Evolutionary conservation across 306 rosid genomes (phyloP), one percentile per base, ranked within the genome.

Genomic region (Albizia julibrissin): DNA sequence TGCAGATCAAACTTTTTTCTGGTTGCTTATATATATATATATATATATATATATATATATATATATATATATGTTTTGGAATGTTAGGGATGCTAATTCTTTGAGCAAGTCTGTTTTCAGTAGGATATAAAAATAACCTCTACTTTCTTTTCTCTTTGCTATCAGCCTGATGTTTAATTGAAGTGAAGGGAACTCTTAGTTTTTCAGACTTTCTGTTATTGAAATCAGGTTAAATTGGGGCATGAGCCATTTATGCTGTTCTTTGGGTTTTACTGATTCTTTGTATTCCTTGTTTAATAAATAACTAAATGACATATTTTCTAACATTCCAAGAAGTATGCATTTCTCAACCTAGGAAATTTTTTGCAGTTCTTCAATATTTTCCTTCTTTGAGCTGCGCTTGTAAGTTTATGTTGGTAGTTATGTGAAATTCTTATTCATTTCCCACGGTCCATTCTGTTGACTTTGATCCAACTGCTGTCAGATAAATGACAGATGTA

Each of bases 401-500:
- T 27, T 7, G 10, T 74, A 74, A 24, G 43, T 58, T 79, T 22
- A 44, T 26, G 77, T 11, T 54, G 47, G 39, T 76, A 70, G 43
- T 39, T 72, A 47, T 62, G 8, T n/a, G 16, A 72, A 37, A 64
- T 75, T 44, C 29, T 46, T 70, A 43, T 22, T 70, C 42, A 47
- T 78, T 81, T 82, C 74, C 54, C 74, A 24, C 82, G 59, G 49
- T 72, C 67, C 70, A 46, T 87, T 56, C 34, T 44, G 37, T 77
- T 77, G 44, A 69, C 81, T 86, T 70, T 68, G 56, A 24, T 68
- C 42, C 72, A 12, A 77, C 59, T 46, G 59, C 70, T 78, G 27
- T 71, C 84, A 93, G 92, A 84, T 93, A 83, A 87, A 91, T 91
- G 94, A 84, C 85, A 90, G 85, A 87, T 89, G 97, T 89, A 90